phyloP scores from a whole-genome alignment of 495 filamentous ascomycete species.

The Lindgomyces ingoldianus region DNA sequence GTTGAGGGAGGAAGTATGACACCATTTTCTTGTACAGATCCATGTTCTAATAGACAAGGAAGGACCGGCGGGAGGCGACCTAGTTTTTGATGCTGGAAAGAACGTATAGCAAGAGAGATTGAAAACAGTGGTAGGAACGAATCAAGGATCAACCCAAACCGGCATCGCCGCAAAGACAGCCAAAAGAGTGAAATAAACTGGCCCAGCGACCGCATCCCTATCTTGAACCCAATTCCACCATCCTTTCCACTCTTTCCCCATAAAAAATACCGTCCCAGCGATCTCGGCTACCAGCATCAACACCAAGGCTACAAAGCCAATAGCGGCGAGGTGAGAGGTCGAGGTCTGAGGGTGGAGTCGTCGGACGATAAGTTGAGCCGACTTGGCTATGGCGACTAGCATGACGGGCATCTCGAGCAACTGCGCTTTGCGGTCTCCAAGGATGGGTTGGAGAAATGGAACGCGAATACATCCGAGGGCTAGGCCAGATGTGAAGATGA shows the following conservation, averaged over 20 bases:
- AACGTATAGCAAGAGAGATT: background rate
- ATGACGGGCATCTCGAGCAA: background rate
- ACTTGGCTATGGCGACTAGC: background rate
- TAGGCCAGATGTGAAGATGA: background rate
- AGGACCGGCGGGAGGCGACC: too few relatives aligned
- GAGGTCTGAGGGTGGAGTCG: background rate
- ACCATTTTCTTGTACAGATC: too few relatives aligned
- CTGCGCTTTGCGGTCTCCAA: background rate
- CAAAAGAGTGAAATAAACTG: constrained; percentile 3
- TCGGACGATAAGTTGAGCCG: background rate
- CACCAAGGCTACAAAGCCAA: background rate
- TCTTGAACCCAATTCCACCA: background rate
- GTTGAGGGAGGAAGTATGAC: background rate
- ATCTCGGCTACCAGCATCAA: background rate
- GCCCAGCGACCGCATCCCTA: background rate
- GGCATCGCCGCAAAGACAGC: background rate
- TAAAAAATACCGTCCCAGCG: background rate
- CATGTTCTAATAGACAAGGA: too few relatives aligned
- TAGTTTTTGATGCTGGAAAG: background rate
- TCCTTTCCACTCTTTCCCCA: background rate
- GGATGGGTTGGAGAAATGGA: background rate
- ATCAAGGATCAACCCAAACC: constrained; percentile 1
- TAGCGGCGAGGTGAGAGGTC: background rate
- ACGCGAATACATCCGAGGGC: background rate
- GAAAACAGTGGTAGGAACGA: background rate